phyloP scores from a whole-genome alignment of 2,329 filamentous ascomycete species.

The Venturia nashicola region DNA sequence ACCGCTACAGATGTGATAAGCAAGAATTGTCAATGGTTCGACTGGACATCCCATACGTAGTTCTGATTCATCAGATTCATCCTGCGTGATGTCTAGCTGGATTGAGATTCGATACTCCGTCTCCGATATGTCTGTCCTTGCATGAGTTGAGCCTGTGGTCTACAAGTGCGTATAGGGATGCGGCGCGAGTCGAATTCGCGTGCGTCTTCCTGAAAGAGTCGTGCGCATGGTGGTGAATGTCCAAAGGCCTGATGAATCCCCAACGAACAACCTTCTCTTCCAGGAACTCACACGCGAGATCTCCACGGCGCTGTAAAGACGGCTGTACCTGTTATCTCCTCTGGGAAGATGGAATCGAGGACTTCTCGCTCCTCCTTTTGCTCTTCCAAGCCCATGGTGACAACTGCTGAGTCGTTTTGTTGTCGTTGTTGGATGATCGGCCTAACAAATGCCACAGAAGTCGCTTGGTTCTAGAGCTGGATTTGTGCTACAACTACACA shows the following conservation, averaged over 20 bases:
- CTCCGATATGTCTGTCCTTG: slow-evolving; percentile 65
- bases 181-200: not conserved
- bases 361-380: slow-evolving; percentile 94
- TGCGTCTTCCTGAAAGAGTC: not conserved
- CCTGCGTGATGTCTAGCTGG: slow-evolving; percentile 62
- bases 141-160: slow-evolving; percentile 4
- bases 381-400: slow-evolving; percentile 53
- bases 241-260: not conserved
- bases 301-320: not conserved
- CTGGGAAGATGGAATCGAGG: slow-evolving; percentile 94
- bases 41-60: slow-evolving; percentile 32
- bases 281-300: not conserved
- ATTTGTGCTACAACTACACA: too few species aligned
- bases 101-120: slow-evolving; percentile 80
- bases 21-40: not conserved
- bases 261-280: not conserved
- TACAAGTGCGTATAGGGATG: not conserved
- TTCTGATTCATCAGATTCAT: slow-evolving; percentile 48
- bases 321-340: slow-evolving; percentile 75
- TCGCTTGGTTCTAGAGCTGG: too few species aligned
- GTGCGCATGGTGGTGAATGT: not conserved
- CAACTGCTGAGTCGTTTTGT: not conserved
- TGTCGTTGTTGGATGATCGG: not conserved
- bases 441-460: not conserved
- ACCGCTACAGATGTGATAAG: slow-evolving; percentile 34